These are phyloP conservation scores for Schrenkiella parvula DNA, from an alignment of 345 rosid species.

Conservation along the genomic window DNA sequence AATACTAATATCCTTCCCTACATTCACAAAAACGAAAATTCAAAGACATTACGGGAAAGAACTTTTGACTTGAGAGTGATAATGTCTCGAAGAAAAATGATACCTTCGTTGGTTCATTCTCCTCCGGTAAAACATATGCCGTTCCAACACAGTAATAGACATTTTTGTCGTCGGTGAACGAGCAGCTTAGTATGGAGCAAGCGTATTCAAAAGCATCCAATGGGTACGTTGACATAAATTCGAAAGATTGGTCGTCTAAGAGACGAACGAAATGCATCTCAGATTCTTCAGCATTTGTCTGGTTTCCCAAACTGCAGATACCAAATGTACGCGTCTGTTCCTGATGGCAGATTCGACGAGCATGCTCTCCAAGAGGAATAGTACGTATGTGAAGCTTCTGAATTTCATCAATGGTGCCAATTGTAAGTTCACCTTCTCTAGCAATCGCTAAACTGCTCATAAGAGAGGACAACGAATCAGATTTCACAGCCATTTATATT, in stretches of 20 bases:
- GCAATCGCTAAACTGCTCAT: constrained; percentile 89
- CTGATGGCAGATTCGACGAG: constrained; percentile 96
- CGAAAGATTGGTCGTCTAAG: constrained; percentile 91
- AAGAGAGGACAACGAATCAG: constrained; percentile 23
- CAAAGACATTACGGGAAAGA: background rate
- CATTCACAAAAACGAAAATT: background rate
- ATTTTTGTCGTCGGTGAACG: constrained; percentile 72
- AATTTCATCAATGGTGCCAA: constrained; percentile 97
- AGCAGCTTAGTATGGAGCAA: constrained; percentile 93
- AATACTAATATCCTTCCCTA: constrained; percentile 94
- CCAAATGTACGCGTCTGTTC: constrained; percentile 94
- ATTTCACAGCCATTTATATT: background rate
- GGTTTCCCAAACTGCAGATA: constrained; percentile 77
- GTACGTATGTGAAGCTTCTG: constrained; percentile 99
- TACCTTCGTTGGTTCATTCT: constrained; percentile 96
- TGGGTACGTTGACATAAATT: constrained; percentile 72
- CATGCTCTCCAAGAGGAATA: constrained; percentile 95
- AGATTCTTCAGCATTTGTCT: constrained; percentile 72
- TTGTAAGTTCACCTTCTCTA: constrained; percentile 94
- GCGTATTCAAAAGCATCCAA: constrained; percentile 87
- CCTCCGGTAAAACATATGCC: constrained; percentile 93
- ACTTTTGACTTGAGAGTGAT: background rate
- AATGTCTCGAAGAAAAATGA: background rate
- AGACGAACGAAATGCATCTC: constrained; percentile 83
- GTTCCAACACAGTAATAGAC: constrained; percentile 98